These are phyloP conservation scores for Claviceps sp. DNA, from an alignment of 2,329 filamentous ascomycete genomes.

Conservation along the genomic window DNA sequence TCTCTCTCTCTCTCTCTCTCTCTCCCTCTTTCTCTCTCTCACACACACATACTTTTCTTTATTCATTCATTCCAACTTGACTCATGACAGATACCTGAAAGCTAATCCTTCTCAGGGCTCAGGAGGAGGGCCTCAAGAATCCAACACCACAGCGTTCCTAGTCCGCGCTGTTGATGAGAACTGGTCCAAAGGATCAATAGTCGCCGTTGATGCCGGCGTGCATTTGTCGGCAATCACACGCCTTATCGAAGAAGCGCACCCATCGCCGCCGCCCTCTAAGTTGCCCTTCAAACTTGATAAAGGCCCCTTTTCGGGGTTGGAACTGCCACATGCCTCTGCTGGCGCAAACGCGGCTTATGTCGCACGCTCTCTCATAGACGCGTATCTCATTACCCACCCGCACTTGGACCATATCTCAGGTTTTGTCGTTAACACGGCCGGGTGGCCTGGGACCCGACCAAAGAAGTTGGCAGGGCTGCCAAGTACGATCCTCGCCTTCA, in stretches of 20 bases:
- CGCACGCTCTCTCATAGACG: conserved; percentile 66
- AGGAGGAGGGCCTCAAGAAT: conserved; percentile 79
- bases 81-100: neutral
- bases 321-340: conserved; percentile 51
- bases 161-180: conserved; percentile 67
- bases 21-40: neutral
- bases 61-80: too few species aligned
- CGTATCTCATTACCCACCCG: conserved; percentile 90
- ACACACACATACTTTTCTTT: neutral
- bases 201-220: conserved; percentile 90
- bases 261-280: conserved; percentile 15
- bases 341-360: conserved; percentile 72
- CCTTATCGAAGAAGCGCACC: conserved; percentile 51
- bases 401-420: conserved; percentile 90
- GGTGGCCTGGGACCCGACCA: conserved; percentile 63
- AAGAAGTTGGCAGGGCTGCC: conserved; percentile 81
- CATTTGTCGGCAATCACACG: conserved; percentile 76
- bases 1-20: neutral
- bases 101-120: conserved; percentile 48
- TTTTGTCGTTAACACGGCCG: conserved; percentile 86
- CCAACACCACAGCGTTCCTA: conserved; percentile 79
- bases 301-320: conserved; percentile 71
- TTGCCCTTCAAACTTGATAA: conserved; percentile 40
- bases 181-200: conserved; percentile 70
- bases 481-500: conserved; percentile 82